Percentiles rank a stretch among this genome's conserved stretches.
Conservation (phyloP, 345 rosid genomes). For the Lumnitzera littorea region DNA sequence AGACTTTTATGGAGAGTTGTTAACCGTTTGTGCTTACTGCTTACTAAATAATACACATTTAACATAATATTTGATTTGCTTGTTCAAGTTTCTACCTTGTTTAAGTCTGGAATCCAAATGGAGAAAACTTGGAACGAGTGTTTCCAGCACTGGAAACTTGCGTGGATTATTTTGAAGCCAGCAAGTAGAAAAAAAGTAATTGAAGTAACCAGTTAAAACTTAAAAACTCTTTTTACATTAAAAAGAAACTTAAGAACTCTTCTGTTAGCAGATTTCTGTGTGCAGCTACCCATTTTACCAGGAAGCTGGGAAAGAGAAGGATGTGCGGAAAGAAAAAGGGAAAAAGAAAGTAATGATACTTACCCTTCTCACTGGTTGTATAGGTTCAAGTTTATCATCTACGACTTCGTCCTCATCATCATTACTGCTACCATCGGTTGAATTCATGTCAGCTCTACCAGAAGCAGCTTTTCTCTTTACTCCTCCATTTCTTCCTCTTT, state of each 20-base stretch:
- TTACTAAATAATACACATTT: too few species aligned
- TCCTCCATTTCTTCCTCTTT: slow-evolving; percentile 19
- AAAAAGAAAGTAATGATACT: slow-evolving; percentile 9
- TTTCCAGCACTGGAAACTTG: too few species aligned
- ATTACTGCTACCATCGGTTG: slow-evolving; percentile 27
- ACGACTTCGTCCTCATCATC: slow-evolving; percentile 19
- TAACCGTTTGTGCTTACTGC: too few species aligned
- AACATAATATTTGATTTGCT: too few species aligned
- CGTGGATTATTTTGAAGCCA: neutral
- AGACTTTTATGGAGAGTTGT: too few species aligned
- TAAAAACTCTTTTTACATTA: too few species aligned
- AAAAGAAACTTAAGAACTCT: too few species aligned
- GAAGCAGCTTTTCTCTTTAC: slow-evolving; percentile 20
- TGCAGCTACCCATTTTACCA: neutral
- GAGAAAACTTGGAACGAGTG: too few species aligned
- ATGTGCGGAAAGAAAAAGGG: too few species aligned
- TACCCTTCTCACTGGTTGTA: slow-evolving; percentile 57
- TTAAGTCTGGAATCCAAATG: too few species aligned
- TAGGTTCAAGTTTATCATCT: slow-evolving; percentile 18
- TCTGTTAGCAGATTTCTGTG: too few species aligned
- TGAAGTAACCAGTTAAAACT: neutral
- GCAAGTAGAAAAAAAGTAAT: neutral
- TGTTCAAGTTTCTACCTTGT: too few species aligned
- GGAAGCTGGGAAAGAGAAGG: neutral
- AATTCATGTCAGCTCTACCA: slow-evolving; percentile 38